Evolutionary conservation across 1,284 basidiomycete species (phyloP).

Genomic region (Naganishia sp.): DNA sequence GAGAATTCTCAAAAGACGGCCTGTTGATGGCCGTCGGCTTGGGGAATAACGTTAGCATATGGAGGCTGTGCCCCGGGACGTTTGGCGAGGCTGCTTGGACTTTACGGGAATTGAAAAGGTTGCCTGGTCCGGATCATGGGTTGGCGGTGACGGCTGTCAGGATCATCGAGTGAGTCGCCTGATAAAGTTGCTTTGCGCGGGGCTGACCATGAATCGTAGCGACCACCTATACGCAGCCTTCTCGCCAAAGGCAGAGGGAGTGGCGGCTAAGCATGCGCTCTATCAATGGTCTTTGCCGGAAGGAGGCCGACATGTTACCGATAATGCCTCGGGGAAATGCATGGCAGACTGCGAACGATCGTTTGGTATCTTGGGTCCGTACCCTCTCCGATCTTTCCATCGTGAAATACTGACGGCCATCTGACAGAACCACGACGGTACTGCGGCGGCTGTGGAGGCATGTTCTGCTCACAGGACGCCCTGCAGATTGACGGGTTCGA

Average conservation of each 20-base stretch:
- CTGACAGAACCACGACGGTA: constrained; percentile 48
- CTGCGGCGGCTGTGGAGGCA: constrained; percentile 53
- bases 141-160: constrained; percentile 45
- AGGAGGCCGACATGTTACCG: constrained; percentile 48
- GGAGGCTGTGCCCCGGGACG: constrained; percentile 41
- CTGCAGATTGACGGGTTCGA: constrained; percentile 48
- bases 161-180: constrained; percentile 48
- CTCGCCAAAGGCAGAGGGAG: constrained; percentile 19
- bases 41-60: constrained; percentile 42
- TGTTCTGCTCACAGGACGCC: constrained; percentile 50
- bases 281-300: constrained; percentile 54
- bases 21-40: constrained; percentile 48
- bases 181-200: no score
- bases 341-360: constrained; percentile 47
- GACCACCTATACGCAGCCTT: constrained; percentile 51
- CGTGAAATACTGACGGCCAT: background rate
- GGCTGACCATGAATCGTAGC: constrained; percentile 36
- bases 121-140: constrained; percentile 42
- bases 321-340: constrained; percentile 41
- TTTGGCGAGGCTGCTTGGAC: constrained; percentile 29
- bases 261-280: constrained; percentile 39
- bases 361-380: constrained; percentile 50
- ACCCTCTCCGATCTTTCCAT: background rate
- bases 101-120: constrained; percentile 41
- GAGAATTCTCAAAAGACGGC: constrained; percentile 49